These are phyloP conservation scores for Exophiala oligosperma DNA, from an alignment of 2,329 filamentous ascomycete species.

Conservation along the genomic window DNA sequence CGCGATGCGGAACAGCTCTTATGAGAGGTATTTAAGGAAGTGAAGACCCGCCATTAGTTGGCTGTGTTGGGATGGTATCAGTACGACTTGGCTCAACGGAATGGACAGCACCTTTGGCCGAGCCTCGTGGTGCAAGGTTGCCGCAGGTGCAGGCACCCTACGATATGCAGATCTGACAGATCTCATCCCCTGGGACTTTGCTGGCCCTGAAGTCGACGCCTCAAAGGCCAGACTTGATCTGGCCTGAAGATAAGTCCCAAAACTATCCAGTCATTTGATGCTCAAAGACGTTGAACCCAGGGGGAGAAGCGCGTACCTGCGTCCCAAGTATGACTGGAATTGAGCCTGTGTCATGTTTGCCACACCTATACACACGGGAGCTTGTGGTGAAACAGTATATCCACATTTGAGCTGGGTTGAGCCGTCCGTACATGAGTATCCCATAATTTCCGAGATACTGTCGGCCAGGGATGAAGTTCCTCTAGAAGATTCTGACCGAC, in stretches of 20 bases:
- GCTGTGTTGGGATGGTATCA: too few species aligned
- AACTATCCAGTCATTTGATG: too few species aligned
- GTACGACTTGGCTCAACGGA: too few species aligned
- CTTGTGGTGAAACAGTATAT: constrained; percentile 6
- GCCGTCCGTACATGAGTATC: neutral
- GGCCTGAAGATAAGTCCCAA: neutral
- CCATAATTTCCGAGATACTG: constrained; percentile 4
- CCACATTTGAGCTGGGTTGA: neutral
- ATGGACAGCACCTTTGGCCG: neutral
- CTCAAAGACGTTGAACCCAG: too few species aligned
- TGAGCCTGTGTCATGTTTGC: neutral
- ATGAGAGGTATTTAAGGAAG: too few species aligned
- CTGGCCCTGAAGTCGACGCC: neutral
- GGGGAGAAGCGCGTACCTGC: neutral
- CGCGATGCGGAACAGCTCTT: too few species aligned
- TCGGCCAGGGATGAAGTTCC: constrained; percentile 2
- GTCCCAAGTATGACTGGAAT: neutral
- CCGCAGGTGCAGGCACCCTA: constrained; percentile 6
- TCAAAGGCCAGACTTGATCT: neutral
- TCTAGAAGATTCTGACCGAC: neutral
- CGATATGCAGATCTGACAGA: constrained; percentile 10
- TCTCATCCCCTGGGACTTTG: neutral
- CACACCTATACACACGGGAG: neutral
- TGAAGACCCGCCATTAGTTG: too few species aligned
- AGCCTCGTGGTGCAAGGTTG: constrained; percentile 6